A percentile compares a stretch with the other conserved stretches of the same genome.
These are phyloP conservation scores for Pseudogymnoascus sp. DNA, from an alignment of 2,329 filamentous ascomycete species.

Conservation along the genomic window DNA sequence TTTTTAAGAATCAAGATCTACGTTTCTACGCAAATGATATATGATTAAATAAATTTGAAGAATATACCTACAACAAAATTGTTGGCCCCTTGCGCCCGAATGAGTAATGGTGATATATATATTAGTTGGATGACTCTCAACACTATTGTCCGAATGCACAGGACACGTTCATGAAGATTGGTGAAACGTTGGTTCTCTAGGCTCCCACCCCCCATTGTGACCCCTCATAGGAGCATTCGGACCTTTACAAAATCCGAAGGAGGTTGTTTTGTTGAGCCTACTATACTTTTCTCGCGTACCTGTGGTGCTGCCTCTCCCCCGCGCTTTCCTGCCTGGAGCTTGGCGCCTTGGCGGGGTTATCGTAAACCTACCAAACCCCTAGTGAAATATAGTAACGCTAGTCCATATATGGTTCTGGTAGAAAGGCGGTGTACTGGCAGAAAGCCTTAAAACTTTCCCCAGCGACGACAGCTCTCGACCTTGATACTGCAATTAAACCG, in stretches of 20 bases:
- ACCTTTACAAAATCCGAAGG: background rate
- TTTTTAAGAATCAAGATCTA: background rate
- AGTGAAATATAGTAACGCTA: background rate
- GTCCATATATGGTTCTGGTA: background rate
- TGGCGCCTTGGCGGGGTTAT: background rate
- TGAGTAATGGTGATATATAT: background rate
- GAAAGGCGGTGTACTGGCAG: slow-evolving; percentile 8
- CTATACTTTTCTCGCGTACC: background rate
- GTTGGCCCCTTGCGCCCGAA: background rate
- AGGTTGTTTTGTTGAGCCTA: background rate
- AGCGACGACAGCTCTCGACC: background rate
- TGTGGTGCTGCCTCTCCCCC: background rate
- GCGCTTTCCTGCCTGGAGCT: background rate
- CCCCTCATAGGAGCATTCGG: background rate
- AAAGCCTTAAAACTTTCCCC: slow-evolving; percentile 8
- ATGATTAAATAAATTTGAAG: background rate
- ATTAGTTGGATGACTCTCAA: background rate
- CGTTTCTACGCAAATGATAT: background rate
- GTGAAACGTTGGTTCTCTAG: background rate
- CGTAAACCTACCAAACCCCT: background rate
- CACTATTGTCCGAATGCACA: background rate
- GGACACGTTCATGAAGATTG: background rate
- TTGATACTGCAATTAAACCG: background rate
- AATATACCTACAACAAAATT: background rate
- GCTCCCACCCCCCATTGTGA: background rate